Base-by-base conservation (phyloP, 2,329 filamentous ascomycete species). In the Monosporascus sp. region DNA sequence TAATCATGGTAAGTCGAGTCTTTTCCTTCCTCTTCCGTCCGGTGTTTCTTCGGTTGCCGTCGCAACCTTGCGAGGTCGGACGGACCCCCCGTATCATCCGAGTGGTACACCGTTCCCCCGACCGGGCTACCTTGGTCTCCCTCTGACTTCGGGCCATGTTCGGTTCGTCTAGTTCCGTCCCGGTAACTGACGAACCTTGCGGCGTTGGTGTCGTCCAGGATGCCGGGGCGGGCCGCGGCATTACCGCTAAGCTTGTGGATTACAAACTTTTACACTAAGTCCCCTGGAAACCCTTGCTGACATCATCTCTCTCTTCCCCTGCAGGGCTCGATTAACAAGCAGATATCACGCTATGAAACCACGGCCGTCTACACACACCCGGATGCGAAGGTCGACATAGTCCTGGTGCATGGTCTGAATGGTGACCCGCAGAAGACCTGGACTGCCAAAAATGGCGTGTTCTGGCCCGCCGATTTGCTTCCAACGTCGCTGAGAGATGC, bases 401-500 rank as follows among this genome's bases (percentile, higher is more conserved):
- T 90, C 25, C 80, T 90, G 55, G 83, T 90, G 31, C 87, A 90
- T 62, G 87, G 87, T 37, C 77, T 82, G 52, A 88, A 88, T 65
- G 87, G 87, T 35, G 71, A 83, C 24, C 85, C 87, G 0, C 72
- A 81, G 47, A 76, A 77, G 56, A 87, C 85, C 46, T 90, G 87
- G 80, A 79, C 74, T 3, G 70, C 77, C 18, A 70, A 70, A 57
- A 78, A 82, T 56, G 77, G 76, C 39, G 74, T 82, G 31, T 89
- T 86, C 69, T 90, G 87, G 87, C 87, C 87, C 0, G 70, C 75
- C 14, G 82, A 89, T 56, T 75, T 90, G 15, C 75, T 90, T 1
- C 86, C 87, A 0, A 65, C 70, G 1, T 77, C 84, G 2, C 72
- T 90, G 17, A 77, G 75, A 50, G 71, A 75, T 9, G 74, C 75